These are phyloP conservation scores for Pichia manshurica DNA, from an alignment of 805 yeast species.

Conservation along the genomic window DNA sequence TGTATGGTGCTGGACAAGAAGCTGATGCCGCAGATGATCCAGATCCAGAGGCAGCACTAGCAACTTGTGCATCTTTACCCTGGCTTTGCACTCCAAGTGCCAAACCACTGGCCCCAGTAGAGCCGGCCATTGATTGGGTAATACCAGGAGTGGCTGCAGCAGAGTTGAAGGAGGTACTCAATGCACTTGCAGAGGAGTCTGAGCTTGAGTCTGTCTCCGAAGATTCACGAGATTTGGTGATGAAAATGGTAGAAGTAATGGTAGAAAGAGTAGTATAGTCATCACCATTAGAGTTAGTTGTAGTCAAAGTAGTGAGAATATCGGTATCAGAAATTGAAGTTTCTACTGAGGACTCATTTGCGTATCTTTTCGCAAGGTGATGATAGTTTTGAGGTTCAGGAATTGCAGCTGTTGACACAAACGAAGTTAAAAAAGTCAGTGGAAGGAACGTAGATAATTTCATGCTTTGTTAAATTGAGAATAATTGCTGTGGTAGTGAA, in stretches of 20 bases:
- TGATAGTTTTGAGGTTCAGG: conserved; percentile 7
- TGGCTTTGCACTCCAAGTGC: conserved; percentile 11
- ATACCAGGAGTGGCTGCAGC: not conserved
- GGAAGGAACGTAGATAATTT: conserved; percentile 14
- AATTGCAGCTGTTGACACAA: conserved; percentile 18
- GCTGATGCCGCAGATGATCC: conserved; percentile 1
- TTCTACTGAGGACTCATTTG: conserved; percentile 17
- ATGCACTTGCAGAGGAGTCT: not conserved
- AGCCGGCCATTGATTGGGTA: conserved; percentile 6
- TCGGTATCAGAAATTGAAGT: conserved; percentile 2
- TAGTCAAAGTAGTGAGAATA: not conserved
- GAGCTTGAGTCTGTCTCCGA: too few species aligned
- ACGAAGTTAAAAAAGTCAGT: conserved; percentile 13
- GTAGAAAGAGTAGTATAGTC: conserved; percentile 6
- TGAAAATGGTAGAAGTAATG: conserved; percentile 6
- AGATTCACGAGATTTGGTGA: conserved; percentile 6
- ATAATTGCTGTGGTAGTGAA: too few species aligned
- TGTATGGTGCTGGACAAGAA: conserved; percentile 15
- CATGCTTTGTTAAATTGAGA: conserved; percentile 12
- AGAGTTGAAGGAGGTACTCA: not conserved
- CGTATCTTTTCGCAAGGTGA: conserved; percentile 23
- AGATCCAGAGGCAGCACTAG: conserved; percentile 8
- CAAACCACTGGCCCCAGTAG: conserved; percentile 6
- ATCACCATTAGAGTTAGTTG: conserved; percentile 6
- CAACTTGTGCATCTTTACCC: conserved; percentile 1